Base-by-base conservation (phyloP, 2,329 filamentous ascomycete species). In the Paraphaeosphaeria minitans region DNA sequence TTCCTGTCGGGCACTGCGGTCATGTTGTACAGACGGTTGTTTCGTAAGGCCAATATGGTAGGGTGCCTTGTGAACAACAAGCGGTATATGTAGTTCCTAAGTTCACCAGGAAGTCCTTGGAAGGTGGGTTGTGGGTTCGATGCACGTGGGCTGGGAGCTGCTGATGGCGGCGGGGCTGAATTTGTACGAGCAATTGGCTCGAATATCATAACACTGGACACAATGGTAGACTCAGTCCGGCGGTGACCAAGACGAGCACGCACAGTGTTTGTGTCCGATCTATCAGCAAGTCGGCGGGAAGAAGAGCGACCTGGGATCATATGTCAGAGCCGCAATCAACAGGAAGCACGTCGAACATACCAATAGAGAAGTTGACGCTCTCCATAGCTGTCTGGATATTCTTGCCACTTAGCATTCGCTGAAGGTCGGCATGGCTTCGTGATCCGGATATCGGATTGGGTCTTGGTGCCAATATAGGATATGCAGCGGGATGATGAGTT, bases 51-150 rank as follows among this genome's bases (percentile, higher is more conserved):
- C 31, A 55, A 5, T 4, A n/a, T 52, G 13, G 21, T 19, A 19
- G 27, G 13, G 13, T 21, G 9, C 14, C 41, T 19, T 6, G 12
- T 31, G 22, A 53, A 37, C 8, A 47, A 14, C 6, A n/a, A 31
- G 10, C 21, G 12, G 21, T 57, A 57, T 37, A 57, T 31, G 4
- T 16, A 21, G 21, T 52, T 57, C 5, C 48, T 41, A 41, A 57
- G 27, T 16, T 57, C 55, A 21, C 55, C 55, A 2, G 55, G 55
- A 3, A 57, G 27, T 9, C 41, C 22, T 12, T 52, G 24, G n/a
- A 51, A 53, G 14, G 12, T 35, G 10, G 29, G 9, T 4, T 12
- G 7, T 8, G 48, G 4, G 12, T n/a, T 48, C 2, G 10, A 7
- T 43, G 6, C 8, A 6, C 7, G 37, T 29, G 49, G 13, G 12